Evolutionary conservation across 805 yeast species (phyloP).

Genomic region (Scheffersomyces coipomensis): DNA sequence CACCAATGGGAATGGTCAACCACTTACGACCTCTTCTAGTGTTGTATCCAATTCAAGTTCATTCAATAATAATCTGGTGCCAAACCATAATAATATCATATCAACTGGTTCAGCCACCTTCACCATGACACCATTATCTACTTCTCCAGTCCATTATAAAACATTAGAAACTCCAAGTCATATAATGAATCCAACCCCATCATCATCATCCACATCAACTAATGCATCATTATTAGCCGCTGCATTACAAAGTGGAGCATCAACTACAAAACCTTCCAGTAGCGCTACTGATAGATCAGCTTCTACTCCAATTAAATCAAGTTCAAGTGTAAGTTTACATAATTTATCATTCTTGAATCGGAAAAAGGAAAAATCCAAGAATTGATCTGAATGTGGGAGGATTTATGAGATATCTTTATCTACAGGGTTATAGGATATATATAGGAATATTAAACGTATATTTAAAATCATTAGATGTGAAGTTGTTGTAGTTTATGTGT

Average conservation of each 20-base stretch:
- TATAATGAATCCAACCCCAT: neutral
- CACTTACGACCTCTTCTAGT: neutral
- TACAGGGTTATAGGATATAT: too few species aligned
- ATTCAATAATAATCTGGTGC: too few species aligned
- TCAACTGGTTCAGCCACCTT: conserved; percentile 5
- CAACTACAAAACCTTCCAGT: conserved; percentile 22
- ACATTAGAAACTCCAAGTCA: conserved; percentile 5
- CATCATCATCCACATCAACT: neutral
- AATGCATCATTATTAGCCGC: neutral
- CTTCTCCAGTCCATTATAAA: conserved; percentile 5
- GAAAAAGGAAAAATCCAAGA: conserved; percentile 16
- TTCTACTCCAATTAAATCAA: conserved; percentile 15
- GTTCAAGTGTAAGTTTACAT: conserved; percentile 23
- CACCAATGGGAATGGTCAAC: too few species aligned
- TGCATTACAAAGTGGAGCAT: too few species aligned
- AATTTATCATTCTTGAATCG: conserved; percentile 31
- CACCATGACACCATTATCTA: conserved; percentile 9
- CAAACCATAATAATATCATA: neutral
- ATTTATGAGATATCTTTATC: too few species aligned
- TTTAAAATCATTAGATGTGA: too few species aligned
- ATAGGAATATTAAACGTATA: too few species aligned
- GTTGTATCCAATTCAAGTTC: too few species aligned
- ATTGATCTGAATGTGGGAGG: too few species aligned
- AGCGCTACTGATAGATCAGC: conserved; percentile 31
- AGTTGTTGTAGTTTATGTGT: too few species aligned